phyloP scores from a whole-genome alignment of 106 monocot genomes.

The Dendrobium officinale region DNA sequence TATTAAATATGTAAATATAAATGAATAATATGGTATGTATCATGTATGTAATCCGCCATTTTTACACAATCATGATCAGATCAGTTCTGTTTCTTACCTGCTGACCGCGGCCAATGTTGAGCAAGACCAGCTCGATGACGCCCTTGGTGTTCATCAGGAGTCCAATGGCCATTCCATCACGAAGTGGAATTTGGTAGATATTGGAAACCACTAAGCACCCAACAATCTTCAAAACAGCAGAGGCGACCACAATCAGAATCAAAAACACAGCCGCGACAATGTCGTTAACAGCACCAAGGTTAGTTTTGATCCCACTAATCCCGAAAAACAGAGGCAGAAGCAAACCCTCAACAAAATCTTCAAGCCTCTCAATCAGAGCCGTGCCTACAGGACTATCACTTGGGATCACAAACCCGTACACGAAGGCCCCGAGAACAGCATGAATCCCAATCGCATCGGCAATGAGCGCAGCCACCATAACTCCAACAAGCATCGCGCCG shows the following conservation, averaged over 20 bases:
- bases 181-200: constrained; percentile 22
- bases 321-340: constrained; percentile 64
- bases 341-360: constrained; percentile 49
- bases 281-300: constrained; percentile 11
- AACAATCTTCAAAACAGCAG: constrained; percentile 24
- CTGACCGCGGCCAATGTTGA: constrained; percentile 52
- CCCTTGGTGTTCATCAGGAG: constrained; percentile 68
- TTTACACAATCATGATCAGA: too few relatives aligned
- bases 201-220: constrained; percentile 27
- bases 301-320: constrained; percentile 41
- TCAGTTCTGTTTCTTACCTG: constrained; percentile 12
- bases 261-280: constrained; percentile 16
- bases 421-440: constrained; percentile 54
- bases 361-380: constrained; percentile 50
- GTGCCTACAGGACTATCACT: constrained; percentile 32
- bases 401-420: constrained; percentile 51
- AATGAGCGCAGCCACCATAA: constrained; percentile 31
- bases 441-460: constrained; percentile 59
- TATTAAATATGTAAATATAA: too few relatives aligned
- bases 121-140: constrained; percentile 49
- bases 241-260: constrained; percentile 17
- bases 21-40: too few relatives aligned
- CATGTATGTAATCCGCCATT: too few relatives aligned
- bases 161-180: constrained; percentile 45
- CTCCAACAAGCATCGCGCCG: constrained; percentile 27